Conservation (phyloP, 345 rosid species). For the Geranium rotundifolium region DNA sequence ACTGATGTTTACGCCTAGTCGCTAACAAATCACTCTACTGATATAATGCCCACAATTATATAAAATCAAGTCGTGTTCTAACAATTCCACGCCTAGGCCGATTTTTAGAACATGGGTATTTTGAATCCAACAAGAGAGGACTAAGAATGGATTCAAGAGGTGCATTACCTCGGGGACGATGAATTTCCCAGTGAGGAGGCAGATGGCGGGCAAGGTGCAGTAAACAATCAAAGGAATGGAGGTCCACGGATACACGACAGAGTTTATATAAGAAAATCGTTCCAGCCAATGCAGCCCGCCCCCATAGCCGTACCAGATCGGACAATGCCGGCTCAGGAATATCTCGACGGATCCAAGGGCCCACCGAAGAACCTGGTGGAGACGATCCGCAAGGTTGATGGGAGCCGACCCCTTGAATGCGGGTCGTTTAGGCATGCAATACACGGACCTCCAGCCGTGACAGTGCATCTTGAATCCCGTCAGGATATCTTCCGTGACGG, state of each 20-base stretch:
- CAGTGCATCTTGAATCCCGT: conserved; percentile 78
- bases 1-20: too few species aligned
- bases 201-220: conserved; percentile 52
- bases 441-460: conserved; percentile 70
- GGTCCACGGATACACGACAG: conserved; percentile 55
- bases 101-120: too few species aligned
- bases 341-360: conserved; percentile 71
- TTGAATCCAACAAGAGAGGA: background rate
- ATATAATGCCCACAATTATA: too few species aligned
- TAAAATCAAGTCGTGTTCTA: too few species aligned
- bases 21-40: too few species aligned
- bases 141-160: background rate
- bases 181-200: conserved; percentile 57
- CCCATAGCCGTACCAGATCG: conserved; percentile 65
- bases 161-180: conserved; percentile 51
- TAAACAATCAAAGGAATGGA: conserved; percentile 52
- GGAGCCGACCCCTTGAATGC: conserved; percentile 75
- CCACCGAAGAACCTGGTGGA: conserved; percentile 69
- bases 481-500: conserved; percentile 64
- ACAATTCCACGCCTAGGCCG: too few species aligned
- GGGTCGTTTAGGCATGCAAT: conserved; percentile 48
- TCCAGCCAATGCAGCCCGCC: conserved; percentile 57
- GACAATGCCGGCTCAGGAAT: conserved; percentile 58
- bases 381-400: conserved; percentile 62
- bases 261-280: conserved; percentile 51